A percentile compares a stretch with the other conserved stretches of the same genome.
Evolutionary conservation across 768 basidiomycete species (phyloP).

Genomic region (Phanerochaete sordida): DNA sequence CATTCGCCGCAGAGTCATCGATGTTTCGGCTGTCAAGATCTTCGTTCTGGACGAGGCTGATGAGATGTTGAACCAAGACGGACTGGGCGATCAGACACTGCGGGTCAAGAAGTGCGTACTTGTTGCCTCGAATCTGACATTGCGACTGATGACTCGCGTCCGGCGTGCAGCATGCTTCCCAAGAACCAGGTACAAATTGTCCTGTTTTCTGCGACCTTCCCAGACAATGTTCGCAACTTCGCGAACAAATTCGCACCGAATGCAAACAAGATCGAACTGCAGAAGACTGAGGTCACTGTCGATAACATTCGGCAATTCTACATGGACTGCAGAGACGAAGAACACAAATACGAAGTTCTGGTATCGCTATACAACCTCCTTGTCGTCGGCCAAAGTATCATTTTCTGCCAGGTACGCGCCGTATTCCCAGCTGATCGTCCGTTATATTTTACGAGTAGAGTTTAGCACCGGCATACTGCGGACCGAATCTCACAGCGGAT

Average conservation of each 20-base stretch:
- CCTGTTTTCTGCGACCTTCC: constrained; percentile 98
- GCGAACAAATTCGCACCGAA: constrained; percentile 90
- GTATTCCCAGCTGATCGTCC: too few species aligned
- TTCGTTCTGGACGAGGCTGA: constrained; percentile 98
- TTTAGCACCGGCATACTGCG: constrained; percentile 84
- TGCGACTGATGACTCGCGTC: neutral
- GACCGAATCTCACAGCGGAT: constrained; percentile 90
- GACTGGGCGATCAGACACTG: constrained; percentile 89
- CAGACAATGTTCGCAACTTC: constrained; percentile 88
- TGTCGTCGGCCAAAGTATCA: constrained; percentile 97
- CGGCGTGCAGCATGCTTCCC: constrained; percentile 51
- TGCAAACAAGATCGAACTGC: constrained; percentile 95
- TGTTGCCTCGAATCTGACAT: neutral
- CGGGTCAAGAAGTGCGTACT: constrained; percentile 86
- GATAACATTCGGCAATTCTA: constrained; percentile 96
- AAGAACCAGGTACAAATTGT: constrained; percentile 70
- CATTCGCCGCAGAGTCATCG: constrained; percentile 73
- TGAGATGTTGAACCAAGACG: constrained; percentile 96
- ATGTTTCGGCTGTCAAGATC: constrained; percentile 78
- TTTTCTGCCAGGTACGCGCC: constrained; percentile 85
- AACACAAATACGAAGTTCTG: constrained; percentile 94
- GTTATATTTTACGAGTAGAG: too few species aligned
- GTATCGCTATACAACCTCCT: constrained; percentile 86
- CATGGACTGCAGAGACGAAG: constrained; percentile 90
- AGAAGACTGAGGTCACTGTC: constrained; percentile 90